Conservation (phyloP, 2,329 filamentous ascomycete genomes). For the Didymellaceae sp. region DNA sequence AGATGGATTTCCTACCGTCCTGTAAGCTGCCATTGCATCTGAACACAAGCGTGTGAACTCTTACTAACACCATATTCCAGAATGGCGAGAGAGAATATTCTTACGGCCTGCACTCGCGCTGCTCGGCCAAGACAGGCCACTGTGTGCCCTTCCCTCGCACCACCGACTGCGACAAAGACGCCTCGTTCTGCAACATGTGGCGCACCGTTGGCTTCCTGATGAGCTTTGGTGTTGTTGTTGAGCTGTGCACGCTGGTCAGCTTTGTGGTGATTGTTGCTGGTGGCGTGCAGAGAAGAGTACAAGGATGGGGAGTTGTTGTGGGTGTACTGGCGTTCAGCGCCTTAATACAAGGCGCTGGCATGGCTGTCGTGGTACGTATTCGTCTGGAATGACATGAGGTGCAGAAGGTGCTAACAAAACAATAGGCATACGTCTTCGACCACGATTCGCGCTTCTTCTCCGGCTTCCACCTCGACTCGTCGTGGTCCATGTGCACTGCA, state of each 20-base stretch:
- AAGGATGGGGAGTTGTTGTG: constrained; percentile 79
- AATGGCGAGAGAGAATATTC: constrained; percentile 50
- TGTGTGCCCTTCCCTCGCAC: constrained; percentile 73
- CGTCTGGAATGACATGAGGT: neutral
- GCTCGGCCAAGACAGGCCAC: constrained; percentile 69
- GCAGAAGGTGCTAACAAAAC: neutral
- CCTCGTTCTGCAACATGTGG: constrained; percentile 92
- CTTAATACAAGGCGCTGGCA: constrained; percentile 74
- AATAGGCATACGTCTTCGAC: constrained; percentile 80
- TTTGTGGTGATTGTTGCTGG: constrained; percentile 80
- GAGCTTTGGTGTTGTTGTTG: constrained; percentile 80
- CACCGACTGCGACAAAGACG: constrained; percentile 70
- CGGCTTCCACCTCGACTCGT: constrained; percentile 80
- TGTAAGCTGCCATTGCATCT: constrained; percentile 25
- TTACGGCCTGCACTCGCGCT: constrained; percentile 82
- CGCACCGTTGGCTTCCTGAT: constrained; percentile 86
- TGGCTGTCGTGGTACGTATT: constrained; percentile 78
- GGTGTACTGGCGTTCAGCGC: constrained; percentile 70
- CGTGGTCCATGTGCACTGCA: constrained; percentile 73
- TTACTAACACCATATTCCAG: constrained; percentile 26
- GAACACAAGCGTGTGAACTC: neutral
- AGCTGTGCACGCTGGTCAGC: constrained; percentile 79
- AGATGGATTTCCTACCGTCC: constrained; percentile 72
- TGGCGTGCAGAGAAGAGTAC: constrained; percentile 78
- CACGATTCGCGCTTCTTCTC: constrained; percentile 82